phyloP scores from a whole-genome alignment of 331 rosid species.

The Arachis monticola region DNA sequence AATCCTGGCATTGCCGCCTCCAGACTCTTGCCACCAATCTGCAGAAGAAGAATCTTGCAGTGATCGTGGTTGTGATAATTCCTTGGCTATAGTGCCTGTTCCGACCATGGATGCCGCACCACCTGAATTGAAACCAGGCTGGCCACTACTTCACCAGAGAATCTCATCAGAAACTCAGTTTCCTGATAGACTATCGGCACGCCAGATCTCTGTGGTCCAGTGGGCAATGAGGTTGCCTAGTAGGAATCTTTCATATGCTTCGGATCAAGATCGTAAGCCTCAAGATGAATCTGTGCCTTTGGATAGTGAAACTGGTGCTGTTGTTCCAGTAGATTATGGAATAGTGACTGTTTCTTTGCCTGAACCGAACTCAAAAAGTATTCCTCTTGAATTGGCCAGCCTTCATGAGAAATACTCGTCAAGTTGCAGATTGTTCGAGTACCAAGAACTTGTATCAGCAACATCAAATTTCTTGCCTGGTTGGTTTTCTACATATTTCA shows the following conservation, averaged over 20 bases:
- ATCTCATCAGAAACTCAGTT: slow-evolving; percentile 39
- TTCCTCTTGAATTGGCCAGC: slow-evolving; percentile 76
- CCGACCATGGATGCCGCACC: slow-evolving; percentile 46
- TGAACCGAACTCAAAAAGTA: slow-evolving; percentile 38
- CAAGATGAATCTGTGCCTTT: slow-evolving; percentile 48
- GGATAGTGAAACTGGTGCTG: slow-evolving; percentile 73
- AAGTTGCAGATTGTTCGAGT: slow-evolving; percentile 76
- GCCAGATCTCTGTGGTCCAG: slow-evolving; percentile 79
- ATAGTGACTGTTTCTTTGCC: slow-evolving; percentile 48
- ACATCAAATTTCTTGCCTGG: slow-evolving; percentile 86
- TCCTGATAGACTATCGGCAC: slow-evolving; percentile 40
- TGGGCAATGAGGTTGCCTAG: slow-evolving; percentile 94
- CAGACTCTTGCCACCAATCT: slow-evolving; percentile 44
- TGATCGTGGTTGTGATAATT: slow-evolving; percentile 46
- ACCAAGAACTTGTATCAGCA: slow-evolving; percentile 74
- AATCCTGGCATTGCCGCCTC: slow-evolving; percentile 38
- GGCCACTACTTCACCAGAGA: slow-evolving; percentile 84
- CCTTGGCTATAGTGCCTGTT: slow-evolving; percentile 82
- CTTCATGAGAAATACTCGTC: slow-evolving; percentile 84
- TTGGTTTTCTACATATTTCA: slow-evolving; percentile 46
- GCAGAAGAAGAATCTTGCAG: slow-evolving; percentile 44
- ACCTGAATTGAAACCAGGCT: slow-evolving; percentile 76
- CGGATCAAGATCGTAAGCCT: slow-evolving; percentile 42
- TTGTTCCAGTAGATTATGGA: slow-evolving; percentile 65
- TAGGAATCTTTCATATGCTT: slow-evolving; percentile 50